Evolutionary conservation across 2,329 filamentous ascomycete genomes (phyloP).

Genomic region (Venturia oleaginea): DNA sequence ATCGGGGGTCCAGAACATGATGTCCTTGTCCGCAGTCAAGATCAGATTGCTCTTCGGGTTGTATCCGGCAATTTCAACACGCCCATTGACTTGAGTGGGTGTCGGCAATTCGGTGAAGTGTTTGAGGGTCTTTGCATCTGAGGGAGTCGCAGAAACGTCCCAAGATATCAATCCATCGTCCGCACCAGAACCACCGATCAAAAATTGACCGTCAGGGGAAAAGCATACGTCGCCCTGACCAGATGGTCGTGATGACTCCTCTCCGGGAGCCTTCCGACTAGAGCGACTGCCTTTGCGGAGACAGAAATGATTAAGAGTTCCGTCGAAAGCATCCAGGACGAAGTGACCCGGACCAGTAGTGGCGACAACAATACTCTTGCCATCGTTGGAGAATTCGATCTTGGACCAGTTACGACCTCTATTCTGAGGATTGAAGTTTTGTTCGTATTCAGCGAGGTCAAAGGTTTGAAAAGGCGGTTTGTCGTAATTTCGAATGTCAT

Average conservation of each 20-base stretch:
- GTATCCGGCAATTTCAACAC: conserved; percentile 68
- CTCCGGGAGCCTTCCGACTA: conserved; percentile 37
- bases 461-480: conserved; percentile 83
- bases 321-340: conserved; percentile 86
- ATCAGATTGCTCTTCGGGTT: conserved; percentile 91
- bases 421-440: conserved; percentile 35
- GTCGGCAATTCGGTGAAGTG: conserved; percentile 55
- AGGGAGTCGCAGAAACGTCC: conserved; percentile 57
- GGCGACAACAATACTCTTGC: conserved; percentile 73
- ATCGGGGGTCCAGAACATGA: conserved; percentile 41
- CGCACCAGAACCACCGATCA: conserved; percentile 63
- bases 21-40: conserved; percentile 77
- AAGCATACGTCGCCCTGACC: conserved; percentile 74
- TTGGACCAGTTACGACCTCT: conserved; percentile 69
- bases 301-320: conserved; percentile 66
- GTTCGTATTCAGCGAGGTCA: conserved; percentile 62
- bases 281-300: conserved; percentile 35
- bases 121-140: conserved; percentile 49
- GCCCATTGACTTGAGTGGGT: conserved; percentile 30
- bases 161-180: conserved; percentile 47
- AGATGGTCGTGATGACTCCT: conserved; percentile 34
- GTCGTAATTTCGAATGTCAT: conserved; percentile 89
- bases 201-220: conserved; percentile 78
- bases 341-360: conserved; percentile 82
- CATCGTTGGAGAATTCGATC: conserved; percentile 93